phyloP scores from a whole-genome alignment of 768 basidiomycete genomes.

The Daedaleopsis nitida region DNA sequence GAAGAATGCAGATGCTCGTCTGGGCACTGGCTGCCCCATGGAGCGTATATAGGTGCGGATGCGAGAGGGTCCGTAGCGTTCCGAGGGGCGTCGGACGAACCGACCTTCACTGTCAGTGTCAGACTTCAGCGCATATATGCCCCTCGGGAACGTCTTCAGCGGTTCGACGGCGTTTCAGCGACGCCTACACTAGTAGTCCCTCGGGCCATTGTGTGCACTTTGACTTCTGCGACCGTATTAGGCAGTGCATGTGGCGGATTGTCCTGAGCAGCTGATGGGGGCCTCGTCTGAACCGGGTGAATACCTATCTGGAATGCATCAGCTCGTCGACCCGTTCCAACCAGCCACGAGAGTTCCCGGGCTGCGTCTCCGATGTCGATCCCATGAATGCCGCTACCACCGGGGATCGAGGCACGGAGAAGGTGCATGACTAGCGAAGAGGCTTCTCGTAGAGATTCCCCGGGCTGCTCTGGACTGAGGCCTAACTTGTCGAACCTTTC shows the following conservation, averaged over 20 bases:
- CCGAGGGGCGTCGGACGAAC: constrained; percentile 23
- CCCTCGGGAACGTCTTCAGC: not conserved
- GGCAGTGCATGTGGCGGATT: constrained; percentile 6
- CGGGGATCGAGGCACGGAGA: not conserved
- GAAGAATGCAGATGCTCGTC: not conserved
- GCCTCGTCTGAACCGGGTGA: not conserved
- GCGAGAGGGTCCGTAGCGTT: constrained; percentile 18
- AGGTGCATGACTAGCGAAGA: not conserved
- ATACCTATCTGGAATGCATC: not conserved
- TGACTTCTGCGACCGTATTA: no score
- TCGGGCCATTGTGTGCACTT: no score
- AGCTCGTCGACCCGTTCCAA: not conserved
- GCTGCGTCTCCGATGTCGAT: not conserved
- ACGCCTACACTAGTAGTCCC: not conserved
- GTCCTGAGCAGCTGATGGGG: not conserved
- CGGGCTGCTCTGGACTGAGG: no score
- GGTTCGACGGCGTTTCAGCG: not conserved
- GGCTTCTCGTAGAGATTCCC: no score
- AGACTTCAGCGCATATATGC: constrained; percentile 11
- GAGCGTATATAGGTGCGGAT: constrained; percentile 17
- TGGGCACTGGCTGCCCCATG: not conserved
- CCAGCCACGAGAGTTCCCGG: not conserved
- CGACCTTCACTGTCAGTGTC: no score
- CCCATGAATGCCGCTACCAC: not conserved
- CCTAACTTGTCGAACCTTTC: no score